Evolutionary conservation across 352 stramenopile species (phyloP), one percentile per base, ranked within the genome.

Genomic region (Phytophthora megakarya): DNA sequence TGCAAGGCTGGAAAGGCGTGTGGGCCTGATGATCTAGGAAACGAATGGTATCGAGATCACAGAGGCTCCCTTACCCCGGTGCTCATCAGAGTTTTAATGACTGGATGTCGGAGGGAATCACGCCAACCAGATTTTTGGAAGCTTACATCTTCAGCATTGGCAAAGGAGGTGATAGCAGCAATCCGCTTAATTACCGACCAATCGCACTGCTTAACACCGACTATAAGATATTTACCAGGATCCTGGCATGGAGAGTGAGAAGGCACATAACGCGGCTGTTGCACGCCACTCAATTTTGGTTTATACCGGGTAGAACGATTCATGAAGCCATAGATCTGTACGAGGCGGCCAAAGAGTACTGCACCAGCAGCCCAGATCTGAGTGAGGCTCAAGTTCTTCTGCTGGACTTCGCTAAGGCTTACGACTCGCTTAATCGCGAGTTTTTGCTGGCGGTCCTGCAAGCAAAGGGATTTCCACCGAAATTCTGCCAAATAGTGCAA

Each of bases 381-480:
- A 38, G 13, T 3, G 13, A 38, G 0, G 58, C 59, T 0, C 30
- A 54, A 30, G 59, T 40, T 3, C 15, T 67, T 3, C 10, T 67
- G 1, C 11, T 61, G 6, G 59, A 61, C 18, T 61, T 61, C 16
- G 44, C 35, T 0, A 56, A 67, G 32, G 59, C 33, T 0, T 67
- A 55, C 21, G 32, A 67, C 19, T 61, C 59, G 1, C 16, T 67
- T 6, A 35, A 61, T 16, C 19, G 59, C 2, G 19, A 35, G 0
- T 67, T 56, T 18, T 18, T 61, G 2, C 5, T 61, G n/a, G 18
- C 13, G 18, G 49, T 67, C 2, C 43, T 67, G 5, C 3, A 22
- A 22, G 25, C 15, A n/a, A 52, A 58, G 16, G 43, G 39, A 3
- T 56, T 61, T 13, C 37, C 40, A 1, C 13, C 12, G 1, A 37